Evolutionary conservation across 1,284 basidiomycete species (phyloP).

Genomic region (Tilletia indica): DNA sequence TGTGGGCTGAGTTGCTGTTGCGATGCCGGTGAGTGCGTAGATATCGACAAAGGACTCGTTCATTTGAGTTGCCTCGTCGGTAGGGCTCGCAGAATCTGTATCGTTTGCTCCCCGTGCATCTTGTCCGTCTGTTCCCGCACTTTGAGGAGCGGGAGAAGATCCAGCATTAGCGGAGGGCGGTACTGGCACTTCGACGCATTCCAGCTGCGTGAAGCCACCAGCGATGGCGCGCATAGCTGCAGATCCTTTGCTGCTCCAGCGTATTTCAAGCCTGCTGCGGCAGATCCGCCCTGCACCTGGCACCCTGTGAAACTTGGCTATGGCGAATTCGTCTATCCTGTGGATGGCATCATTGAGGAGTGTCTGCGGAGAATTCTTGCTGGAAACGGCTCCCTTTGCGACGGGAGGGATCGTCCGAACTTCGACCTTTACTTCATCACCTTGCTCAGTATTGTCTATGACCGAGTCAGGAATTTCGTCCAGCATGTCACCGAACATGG

Average conservation of each 20-base stretch:
- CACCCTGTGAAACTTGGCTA: conserved; percentile 64
- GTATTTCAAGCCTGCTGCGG: conserved; percentile 45
- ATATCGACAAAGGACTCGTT: conserved; percentile 61
- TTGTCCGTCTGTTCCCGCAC: not conserved
- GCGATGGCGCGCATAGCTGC: not conserved
- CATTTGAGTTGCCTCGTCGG: not conserved
- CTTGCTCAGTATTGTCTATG: conserved; percentile 54
- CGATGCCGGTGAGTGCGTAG: conserved; percentile 81
- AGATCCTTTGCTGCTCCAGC: conserved; percentile 47
- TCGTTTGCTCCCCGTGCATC: conserved; percentile 22
- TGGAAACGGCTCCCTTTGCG: conserved; percentile 38
- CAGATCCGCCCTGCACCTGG: conserved; percentile 34
- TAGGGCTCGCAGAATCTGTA: conserved; percentile 41
- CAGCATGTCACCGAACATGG: conserved; percentile 73
- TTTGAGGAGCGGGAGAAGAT: not conserved
- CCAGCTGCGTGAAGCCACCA: not conserved
- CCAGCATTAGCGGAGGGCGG: not conserved
- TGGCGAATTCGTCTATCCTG: conserved; percentile 69
- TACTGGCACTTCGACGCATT: not conserved
- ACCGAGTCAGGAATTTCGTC: conserved; percentile 64
- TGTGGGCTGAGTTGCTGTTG: conserved; percentile 73
- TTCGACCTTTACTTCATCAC: conserved; percentile 34
- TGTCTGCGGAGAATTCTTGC: conserved; percentile 43
- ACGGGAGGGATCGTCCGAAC: conserved; percentile 38
- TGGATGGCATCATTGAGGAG: conserved; percentile 50